phyloP scores from a whole-genome alignment of 805 yeast species.

The Wickerhamiella occidentalis region DNA sequence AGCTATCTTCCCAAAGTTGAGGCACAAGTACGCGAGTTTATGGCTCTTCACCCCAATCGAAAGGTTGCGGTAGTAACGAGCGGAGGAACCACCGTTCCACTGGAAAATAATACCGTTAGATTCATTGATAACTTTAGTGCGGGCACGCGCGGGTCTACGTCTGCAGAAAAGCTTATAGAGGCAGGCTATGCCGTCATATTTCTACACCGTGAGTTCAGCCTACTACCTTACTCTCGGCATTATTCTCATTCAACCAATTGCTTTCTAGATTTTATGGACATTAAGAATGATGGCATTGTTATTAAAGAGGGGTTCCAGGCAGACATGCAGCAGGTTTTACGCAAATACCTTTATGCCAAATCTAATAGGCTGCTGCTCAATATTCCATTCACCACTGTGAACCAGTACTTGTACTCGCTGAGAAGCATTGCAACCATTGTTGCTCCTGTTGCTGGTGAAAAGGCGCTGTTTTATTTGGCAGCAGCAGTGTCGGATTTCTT shows the following conservation, averaged over 20 bases:
- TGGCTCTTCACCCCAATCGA: slow-evolving; percentile 39
- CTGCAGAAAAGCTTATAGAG: slow-evolving; percentile 82
- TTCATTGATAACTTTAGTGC: slow-evolving; percentile 96
- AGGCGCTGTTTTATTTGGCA: slow-evolving; percentile 73
- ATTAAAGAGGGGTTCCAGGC: slow-evolving; percentile 49
- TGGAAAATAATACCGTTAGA: slow-evolving; percentile 92
- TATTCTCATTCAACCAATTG: slow-evolving; percentile 71
- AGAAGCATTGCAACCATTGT: slow-evolving; percentile 51
- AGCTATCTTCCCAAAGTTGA: slow-evolving; percentile 53
- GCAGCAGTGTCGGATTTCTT: slow-evolving; percentile 98
- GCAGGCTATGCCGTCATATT: slow-evolving; percentile 87
- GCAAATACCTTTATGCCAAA: slow-evolving; percentile 38
- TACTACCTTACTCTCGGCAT: slow-evolving; percentile 85
- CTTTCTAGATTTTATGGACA: slow-evolving; percentile 70
- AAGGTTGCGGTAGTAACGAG: slow-evolving; percentile 75
- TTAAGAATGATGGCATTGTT: slow-evolving; percentile 36
- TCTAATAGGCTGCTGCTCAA: slow-evolving; percentile 43
- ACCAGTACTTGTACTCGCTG: slow-evolving; percentile 81
- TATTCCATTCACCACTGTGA: slow-evolving; percentile 88
- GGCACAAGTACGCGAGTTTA: slow-evolving; percentile 46
- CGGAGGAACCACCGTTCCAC: slow-evolving; percentile 97
- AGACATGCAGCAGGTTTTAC: slow-evolving; percentile 46
- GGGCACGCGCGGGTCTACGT: slow-evolving; percentile 94
- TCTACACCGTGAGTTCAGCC: slow-evolving; percentile 80
- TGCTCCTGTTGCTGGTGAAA: slow-evolving; percentile 36